phyloP scores from a whole-genome alignment of 2,329 filamentous ascomycete species.

The Penicillium sp. region DNA sequence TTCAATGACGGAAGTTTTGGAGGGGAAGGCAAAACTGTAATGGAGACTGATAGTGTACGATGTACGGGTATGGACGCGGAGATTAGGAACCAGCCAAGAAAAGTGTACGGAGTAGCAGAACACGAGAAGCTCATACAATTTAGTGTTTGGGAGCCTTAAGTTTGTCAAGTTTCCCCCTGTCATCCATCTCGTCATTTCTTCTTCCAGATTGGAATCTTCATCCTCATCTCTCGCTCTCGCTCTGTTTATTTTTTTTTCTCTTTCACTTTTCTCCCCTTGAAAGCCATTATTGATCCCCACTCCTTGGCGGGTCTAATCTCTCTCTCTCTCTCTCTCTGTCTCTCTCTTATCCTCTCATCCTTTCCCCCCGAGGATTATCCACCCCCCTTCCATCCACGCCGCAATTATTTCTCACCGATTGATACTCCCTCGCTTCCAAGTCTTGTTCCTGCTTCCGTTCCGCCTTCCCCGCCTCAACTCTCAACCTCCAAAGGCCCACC shows the following conservation, averaged over 20 bases:
- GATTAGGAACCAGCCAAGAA: neutral
- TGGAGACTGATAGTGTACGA: neutral
- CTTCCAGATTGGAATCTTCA: neutral
- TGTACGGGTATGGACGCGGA: too few relatives aligned
- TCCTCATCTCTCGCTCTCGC: neutral
- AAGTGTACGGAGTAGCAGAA: neutral
- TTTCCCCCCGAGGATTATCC: neutral
- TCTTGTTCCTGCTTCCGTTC: conserved; percentile 4
- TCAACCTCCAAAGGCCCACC: neutral
- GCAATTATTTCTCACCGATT: conserved; percentile 12
- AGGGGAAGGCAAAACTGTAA: neutral
- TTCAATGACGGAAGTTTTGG: neutral
- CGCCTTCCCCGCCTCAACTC: conserved; percentile 6
- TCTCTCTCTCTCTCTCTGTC: neutral
- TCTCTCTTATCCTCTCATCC: neutral
- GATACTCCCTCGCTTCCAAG: conserved; percentile 14
- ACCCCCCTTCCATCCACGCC: conserved; percentile 9
- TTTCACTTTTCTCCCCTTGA: neutral
- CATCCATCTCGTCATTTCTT: neutral
- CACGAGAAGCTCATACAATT: neutral
- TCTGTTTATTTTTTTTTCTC: neutral
- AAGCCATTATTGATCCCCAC: neutral
- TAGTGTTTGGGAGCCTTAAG: too few relatives aligned
- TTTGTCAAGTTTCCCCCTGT: neutral
- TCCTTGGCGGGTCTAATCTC: neutral